Evolutionary conservation across 495 filamentous ascomycete genomes (phyloP), one percentile per base, ranked within the genome.

Genomic region (Tetracladium marchalianum): DNA sequence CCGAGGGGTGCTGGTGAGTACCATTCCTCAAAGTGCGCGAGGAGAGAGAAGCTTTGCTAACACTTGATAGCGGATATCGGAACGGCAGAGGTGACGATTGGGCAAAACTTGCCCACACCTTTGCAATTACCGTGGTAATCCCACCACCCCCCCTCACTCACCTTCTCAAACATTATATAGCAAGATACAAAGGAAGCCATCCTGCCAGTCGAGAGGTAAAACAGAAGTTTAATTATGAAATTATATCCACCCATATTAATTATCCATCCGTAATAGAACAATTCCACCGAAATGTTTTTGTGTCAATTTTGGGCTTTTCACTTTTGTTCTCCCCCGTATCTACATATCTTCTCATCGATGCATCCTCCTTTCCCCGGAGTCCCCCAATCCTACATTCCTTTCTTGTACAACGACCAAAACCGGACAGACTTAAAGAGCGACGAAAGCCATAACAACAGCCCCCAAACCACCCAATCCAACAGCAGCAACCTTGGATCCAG

Each of bases 61-160:
- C 27, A 13, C 35, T 17, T 11, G 35, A 43, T 42, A 57, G 76
- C 74, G 33, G 82, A 85, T 55, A 87, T 87, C 56, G 79, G 80
- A 1, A 84, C 80, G 37, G 80, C 77, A 4, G 80, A 84, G 54
- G 46, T 45, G 17, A 76, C 82, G 12, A 60, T 86, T 4, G 83
- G 83, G 13, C 74, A 71, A 36, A 56, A 71, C 48, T 58, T 84
- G 17, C 66, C 75, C 4, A 82, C 77, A 9, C 82, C 83, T 7
- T 61, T 86, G 47, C 70, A 83, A 54, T 57, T 87, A 44, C 83
- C 82, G 17, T 86, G 81, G 81, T 87, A 70, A 66, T 31, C 48
- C 6, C 13, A 3, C 22, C 22, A 27, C 7, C 22, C 7, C 22
- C 22, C 22, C 7, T 7, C 3, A 3, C 22, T 27, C 22, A 27